Percentiles rank a stretch among this genome's conserved stretches.
These are phyloP conservation scores for Tylopilus balloui DNA, from an alignment of 768 basidiomycete species.

Conservation along the genomic window DNA sequence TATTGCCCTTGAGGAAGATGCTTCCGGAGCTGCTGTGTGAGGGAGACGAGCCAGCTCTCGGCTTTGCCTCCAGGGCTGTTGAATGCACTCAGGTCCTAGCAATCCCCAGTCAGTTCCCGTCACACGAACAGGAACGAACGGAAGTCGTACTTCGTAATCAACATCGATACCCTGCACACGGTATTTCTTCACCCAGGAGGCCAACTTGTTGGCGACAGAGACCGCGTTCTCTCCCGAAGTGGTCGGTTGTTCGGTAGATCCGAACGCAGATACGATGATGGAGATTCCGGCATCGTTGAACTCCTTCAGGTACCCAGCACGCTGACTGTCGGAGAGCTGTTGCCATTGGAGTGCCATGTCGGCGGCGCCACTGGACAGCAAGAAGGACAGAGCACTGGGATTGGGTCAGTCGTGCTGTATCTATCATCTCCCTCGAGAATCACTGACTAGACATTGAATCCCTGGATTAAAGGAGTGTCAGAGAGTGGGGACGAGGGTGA, in stretches of 20 bases:
- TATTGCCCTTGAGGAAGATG: slow-evolving; percentile 29
- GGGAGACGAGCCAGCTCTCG: slow-evolving; percentile 28
- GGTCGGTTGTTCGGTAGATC: slow-evolving; percentile 37
- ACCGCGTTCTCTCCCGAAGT: slow-evolving; percentile 36
- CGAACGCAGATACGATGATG: slow-evolving; percentile 52
- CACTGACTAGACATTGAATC: slow-evolving; percentile 34
- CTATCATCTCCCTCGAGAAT: not conserved
- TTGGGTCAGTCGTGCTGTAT: not conserved
- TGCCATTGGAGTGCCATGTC: slow-evolving; percentile 45
- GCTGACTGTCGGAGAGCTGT: slow-evolving; percentile 33
- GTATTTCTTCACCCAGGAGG: slow-evolving; percentile 42
- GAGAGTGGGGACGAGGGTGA: not conserved
- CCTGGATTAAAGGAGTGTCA: slow-evolving; percentile 11
- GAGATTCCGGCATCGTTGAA: slow-evolving; percentile 53
- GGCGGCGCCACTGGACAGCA: slow-evolving; percentile 36
- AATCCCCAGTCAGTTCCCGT: not conserved
- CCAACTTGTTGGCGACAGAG: slow-evolving; percentile 37
- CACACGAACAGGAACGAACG: not conserved
- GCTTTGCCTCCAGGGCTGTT: slow-evolving; percentile 29
- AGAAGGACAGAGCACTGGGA: slow-evolving; percentile 38
- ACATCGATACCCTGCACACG: slow-evolving; percentile 48
- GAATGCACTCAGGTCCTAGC: slow-evolving; percentile 30
- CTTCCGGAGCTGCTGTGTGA: slow-evolving; percentile 29
- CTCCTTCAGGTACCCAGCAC: slow-evolving; percentile 40
- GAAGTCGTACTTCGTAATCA: slow-evolving; percentile 41